Percentiles rank a stretch among this genome's conserved stretches.
Conservation (phyloP, 2,329 filamentous ascomycete genomes). For the Aspergillus spinulosporus region DNA sequence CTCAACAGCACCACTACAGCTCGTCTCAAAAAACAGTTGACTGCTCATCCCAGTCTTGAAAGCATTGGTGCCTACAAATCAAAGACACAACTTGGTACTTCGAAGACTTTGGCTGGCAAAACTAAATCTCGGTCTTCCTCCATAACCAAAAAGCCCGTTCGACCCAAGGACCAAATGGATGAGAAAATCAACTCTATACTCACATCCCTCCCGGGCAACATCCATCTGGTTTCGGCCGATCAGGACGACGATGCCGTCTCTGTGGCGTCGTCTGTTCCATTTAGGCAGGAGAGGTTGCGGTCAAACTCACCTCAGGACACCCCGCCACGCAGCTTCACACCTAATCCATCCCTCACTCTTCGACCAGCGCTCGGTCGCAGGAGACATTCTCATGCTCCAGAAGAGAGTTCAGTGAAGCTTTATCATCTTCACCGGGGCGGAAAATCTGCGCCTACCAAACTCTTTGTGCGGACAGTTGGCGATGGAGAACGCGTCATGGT, state of each 20-base stretch:
- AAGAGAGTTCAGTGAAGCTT: constrained; percentile 76
- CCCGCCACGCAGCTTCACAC: constrained; percentile 53
- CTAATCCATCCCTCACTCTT: constrained; percentile 68
- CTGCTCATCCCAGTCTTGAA: constrained; percentile 34
- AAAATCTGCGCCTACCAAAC: constrained; percentile 84
- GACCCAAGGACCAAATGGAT: constrained; percentile 68
- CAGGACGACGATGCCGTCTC: constrained; percentile 35
- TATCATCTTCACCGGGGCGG: constrained; percentile 87
- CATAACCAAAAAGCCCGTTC: constrained; percentile 42
- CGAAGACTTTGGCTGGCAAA: constrained; percentile 4
- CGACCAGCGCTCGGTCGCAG: constrained; percentile 55
- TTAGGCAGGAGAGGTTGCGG: constrained; percentile 44
- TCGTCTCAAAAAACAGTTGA: constrained; percentile 33
- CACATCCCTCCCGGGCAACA: constrained; percentile 73
- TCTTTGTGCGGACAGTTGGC: constrained; percentile 90
- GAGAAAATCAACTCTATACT: constrained; percentile 79
- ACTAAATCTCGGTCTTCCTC: constrained; percentile 38
- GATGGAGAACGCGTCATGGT: constrained; percentile 97
- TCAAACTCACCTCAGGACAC: constrained; percentile 37
- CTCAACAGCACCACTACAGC: constrained; percentile 26
- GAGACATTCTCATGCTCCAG: constrained; percentile 40
- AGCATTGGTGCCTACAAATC: constrained; percentile 33
- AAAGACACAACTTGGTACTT: constrained; percentile 23
- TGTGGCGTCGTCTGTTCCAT: constrained; percentile 35
- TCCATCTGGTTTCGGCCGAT: constrained; percentile 64